Base-by-base conservation (phyloP, 2,329 filamentous ascomycete species). In the Ophiostoma angusticollis region DNA sequence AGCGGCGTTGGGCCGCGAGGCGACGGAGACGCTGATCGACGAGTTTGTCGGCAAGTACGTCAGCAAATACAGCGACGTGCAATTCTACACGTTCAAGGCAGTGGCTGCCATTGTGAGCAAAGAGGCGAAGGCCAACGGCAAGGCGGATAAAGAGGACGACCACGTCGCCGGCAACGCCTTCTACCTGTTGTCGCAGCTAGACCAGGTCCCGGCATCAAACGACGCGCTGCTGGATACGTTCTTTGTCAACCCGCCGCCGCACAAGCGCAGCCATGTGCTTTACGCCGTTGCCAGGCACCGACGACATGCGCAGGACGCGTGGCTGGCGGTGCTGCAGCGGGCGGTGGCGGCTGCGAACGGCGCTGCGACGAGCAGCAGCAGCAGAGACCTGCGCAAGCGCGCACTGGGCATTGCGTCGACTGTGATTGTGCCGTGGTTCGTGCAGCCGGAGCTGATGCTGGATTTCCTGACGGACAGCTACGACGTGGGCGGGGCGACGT, bases 401-500 rank as follows among this genome's bases (percentile, higher is more conserved):
- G 69, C 94, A 3, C 68, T 98, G 34, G 71, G 74, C 44, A 71
- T 81, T 45, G 80, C 93, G 61, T 78, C 84, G 2, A 73, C 74
- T 30, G 77, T 77, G 24, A 84, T 95, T 49, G 81, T 83, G 18
- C 87, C 89, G 1, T 93, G 85, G 83, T 94, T 96, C 59, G 72
- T 68, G 34, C 83, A 85, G 45, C 81, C 86, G 2, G 89, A 96
- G 54, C 69, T 93, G 29, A 70, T 98, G 24, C 86, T 94, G 69
- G 91, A 98, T 62, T 98, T 96, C 58, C 64, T 98, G 40, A 94
- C 86, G n/a, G 84, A 91, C 60, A 93, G 80, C 22, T 96, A 93
- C 63, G 72, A 95, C 51, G 65, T 78, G 7, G 86, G 89, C 37
- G 91, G 91, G 31, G 81, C 85, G 12, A 85, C 79, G 34, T 89